A percentile compares a stretch with the other conserved stretches of the same genome.
Conservation (phyloP, 805 yeast genomes). For the Geotrichum ghanense region DNA sequence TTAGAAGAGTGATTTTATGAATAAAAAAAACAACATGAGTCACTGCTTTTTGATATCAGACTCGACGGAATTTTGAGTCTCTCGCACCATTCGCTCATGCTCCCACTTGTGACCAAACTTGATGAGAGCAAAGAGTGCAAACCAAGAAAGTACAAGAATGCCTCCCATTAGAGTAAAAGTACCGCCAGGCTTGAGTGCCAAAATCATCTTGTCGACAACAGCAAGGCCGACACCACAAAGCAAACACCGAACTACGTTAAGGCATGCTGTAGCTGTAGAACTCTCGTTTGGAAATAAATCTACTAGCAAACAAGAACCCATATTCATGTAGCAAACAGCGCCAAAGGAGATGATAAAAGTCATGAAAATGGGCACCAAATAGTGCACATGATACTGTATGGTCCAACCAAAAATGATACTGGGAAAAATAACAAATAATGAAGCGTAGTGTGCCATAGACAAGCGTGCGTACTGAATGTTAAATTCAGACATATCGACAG, state of each 20-base stretch:
- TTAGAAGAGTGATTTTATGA: too few species aligned
- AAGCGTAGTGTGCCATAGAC: slow-evolving; percentile 30
- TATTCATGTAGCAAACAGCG: slow-evolving; percentile 46
- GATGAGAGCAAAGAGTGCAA: slow-evolving; percentile 1
- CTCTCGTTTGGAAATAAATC: slow-evolving; percentile 62
- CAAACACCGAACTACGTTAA: slow-evolving; percentile 65
- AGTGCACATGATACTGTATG: slow-evolving; percentile 33
- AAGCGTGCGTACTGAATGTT: slow-evolving; percentile 47
- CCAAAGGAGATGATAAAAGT: slow-evolving; percentile 47
- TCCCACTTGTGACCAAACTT: slow-evolving; percentile 4
- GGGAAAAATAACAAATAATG: slow-evolving; percentile 31
- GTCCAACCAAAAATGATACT: slow-evolving; percentile 67
- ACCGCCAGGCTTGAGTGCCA: slow-evolving; percentile 56
- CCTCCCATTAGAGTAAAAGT: slow-evolving; percentile 62
- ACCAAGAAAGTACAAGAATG: slow-evolving; percentile 13
- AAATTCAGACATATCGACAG: slow-evolving; percentile 31
- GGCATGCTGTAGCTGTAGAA: slow-evolving; percentile 63
- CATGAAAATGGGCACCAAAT: slow-evolving; percentile 47
- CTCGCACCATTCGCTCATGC: background rate
- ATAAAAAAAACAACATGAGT: too few species aligned
- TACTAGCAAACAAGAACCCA: slow-evolving; percentile 56
- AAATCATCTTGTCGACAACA: slow-evolving; percentile 49
- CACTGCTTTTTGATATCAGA: too few species aligned
- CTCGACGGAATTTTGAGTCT: too few species aligned
- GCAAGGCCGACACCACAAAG: slow-evolving; percentile 62